Evolutionary conservation across 768 basidiomycete genomes (phyloP).

Genomic region (Scleroderma bovista): DNA sequence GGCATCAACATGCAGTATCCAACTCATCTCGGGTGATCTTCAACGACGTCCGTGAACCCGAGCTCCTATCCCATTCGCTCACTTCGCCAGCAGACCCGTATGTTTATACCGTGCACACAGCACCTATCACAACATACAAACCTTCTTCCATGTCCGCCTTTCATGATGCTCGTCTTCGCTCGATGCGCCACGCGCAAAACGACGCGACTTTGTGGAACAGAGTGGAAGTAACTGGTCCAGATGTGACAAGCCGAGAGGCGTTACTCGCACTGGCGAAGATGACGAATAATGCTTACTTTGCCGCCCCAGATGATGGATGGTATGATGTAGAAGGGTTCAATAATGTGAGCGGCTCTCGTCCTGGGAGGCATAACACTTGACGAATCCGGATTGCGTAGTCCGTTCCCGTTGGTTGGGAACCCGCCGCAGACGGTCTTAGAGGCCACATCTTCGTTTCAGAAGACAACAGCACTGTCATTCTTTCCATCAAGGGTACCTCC

Average conservation of each 20-base stretch:
- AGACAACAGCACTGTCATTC: constrained; percentile 80
- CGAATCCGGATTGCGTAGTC: constrained; percentile 32
- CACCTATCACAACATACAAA: constrained; percentile 35
- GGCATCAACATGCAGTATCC: constrained; percentile 57
- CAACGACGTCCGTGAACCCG: constrained; percentile 40
- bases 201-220: constrained; percentile 55
- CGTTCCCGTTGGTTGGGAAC: constrained; percentile 85
- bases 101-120: constrained; percentile 39
- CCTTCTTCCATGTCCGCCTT: constrained; percentile 40
- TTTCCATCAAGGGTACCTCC: constrained; percentile 93
- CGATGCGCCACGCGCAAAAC: constrained; percentile 35
- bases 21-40: constrained; percentile 55
- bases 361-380: neutral
- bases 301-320: constrained; percentile 55
- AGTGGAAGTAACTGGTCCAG: constrained; percentile 60
- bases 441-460: constrained; percentile 86
- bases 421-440: constrained; percentile 82
- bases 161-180: constrained; percentile 30
- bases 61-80: constrained; percentile 22
- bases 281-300: constrained; percentile 76
- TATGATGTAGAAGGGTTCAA: constrained; percentile 69
- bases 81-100: constrained; percentile 22
- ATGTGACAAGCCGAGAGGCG: constrained; percentile 66
- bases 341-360: constrained; percentile 32
- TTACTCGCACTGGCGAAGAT: constrained; percentile 82